Evolutionary conservation across 148 eudicot genomes (phyloP).

Genomic region (Nepenthes gracilis): DNA sequence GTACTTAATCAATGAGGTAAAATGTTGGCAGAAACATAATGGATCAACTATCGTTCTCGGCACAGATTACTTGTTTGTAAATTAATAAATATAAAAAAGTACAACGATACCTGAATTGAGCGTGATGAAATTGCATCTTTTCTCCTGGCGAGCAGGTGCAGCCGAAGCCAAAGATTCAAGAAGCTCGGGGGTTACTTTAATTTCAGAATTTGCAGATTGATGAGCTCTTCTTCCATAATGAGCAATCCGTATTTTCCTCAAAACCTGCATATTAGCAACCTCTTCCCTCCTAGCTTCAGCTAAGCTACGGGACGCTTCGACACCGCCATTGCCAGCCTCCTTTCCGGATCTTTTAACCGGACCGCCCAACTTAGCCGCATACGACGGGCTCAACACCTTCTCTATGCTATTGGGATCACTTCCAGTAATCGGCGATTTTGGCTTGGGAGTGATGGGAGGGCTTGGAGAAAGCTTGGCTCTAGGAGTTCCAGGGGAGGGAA

Average conservation of each 20-base stretch:
- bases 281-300: conserved; percentile 54
- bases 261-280: conserved; percentile 43
- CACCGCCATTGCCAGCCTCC: conserved; percentile 10
- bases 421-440: conserved; percentile 16
- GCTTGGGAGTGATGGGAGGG: conserved; percentile 34
- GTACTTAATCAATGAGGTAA: no score
- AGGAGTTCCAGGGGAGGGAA: neutral
- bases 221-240: conserved; percentile 52
- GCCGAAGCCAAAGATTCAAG: conserved; percentile 6
- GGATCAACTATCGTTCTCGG: no score
- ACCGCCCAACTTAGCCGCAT: neutral
- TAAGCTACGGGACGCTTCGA: conserved; percentile 47
- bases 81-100: no score
- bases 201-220: conserved; percentile 19
- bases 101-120: conserved; percentile 43
- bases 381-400: neutral
- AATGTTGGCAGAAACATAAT: no score
- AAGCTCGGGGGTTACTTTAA: conserved; percentile 8
- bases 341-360: neutral
- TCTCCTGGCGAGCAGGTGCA: conserved; percentile 14
- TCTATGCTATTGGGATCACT: neutral
- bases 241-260: conserved; percentile 52
- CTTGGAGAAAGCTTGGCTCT: conserved; percentile 6
- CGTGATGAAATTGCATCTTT: conserved; percentile 51
- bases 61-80: no score